Evolutionary conservation across 208 protist genomes (phyloP).

Genomic region (Acanthamoeba sp.): DNA sequence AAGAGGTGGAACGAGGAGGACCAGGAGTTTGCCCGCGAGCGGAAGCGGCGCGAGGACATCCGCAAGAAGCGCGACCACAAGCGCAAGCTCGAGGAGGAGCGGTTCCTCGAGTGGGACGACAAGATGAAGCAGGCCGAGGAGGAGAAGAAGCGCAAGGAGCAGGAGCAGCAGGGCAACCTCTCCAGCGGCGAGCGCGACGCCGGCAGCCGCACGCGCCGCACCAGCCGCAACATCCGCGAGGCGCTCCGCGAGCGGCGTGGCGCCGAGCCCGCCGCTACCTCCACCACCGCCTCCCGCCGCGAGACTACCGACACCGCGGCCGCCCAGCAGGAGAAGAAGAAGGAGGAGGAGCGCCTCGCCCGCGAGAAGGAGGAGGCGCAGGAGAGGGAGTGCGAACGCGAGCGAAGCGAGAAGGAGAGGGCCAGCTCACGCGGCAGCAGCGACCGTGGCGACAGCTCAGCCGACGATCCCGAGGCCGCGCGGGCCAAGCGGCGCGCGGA

Average conservation of each 20-base stretch:
- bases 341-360: background rate
- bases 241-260: background rate
- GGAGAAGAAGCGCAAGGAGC: conserved; percentile 39
- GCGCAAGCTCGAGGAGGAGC: conserved; percentile 23
- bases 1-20: conserved; percentile 29
- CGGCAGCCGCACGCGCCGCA: background rate
- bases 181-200: background rate
- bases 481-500: conserved; percentile 5
- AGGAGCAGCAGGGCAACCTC: background rate
- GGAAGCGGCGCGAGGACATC: conserved; percentile 24
- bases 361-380: background rate
- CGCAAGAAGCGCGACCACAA: conserved; percentile 21
- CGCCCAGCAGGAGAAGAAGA: background rate
- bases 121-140: conserved; percentile 35
- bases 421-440: background rate
- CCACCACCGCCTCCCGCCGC: background rate
- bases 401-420: background rate
- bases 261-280: background rate
- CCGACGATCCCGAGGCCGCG: background rate
- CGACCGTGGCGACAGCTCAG: background rate
- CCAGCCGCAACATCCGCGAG: background rate
- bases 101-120: conserved; percentile 30
- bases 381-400: background rate
- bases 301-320: background rate
- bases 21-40: background rate